These are phyloP conservation scores for Kodamaea alishanica DNA, from an alignment of 1,139 yeast species.

Conservation along the genomic window DNA sequence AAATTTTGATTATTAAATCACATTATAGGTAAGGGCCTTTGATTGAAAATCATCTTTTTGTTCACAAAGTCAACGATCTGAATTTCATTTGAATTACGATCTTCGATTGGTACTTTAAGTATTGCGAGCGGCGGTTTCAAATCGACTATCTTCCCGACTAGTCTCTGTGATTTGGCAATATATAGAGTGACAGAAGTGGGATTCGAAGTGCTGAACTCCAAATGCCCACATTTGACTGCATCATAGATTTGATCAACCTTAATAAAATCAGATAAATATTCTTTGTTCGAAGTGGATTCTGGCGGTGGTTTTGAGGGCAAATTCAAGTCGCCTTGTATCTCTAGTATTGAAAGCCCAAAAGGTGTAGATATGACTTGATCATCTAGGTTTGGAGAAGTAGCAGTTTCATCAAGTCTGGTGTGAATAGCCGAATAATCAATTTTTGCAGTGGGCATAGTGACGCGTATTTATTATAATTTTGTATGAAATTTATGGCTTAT, in stretches of 20 bases:
- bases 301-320: slow-evolving; percentile 44
- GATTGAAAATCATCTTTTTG: slow-evolving; percentile 55
- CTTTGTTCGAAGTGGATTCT: slow-evolving; percentile 15
- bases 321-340: slow-evolving; percentile 69
- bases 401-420: slow-evolving; percentile 14
- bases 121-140: slow-evolving; percentile 62
- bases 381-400: slow-evolving; percentile 3
- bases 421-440: slow-evolving; percentile 30
- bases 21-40: slow-evolving; percentile 75
- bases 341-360: slow-evolving; percentile 55
- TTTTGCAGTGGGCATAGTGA: slow-evolving; percentile 19
- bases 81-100: slow-evolving; percentile 21
- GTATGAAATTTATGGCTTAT: neutral
- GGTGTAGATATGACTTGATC: slow-evolving; percentile 44
- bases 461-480: neutral
- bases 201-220: slow-evolving; percentile 47
- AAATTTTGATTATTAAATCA: slow-evolving; percentile 19
- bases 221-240: slow-evolving; percentile 57
- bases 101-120: slow-evolving; percentile 39
- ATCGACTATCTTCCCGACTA: slow-evolving; percentile 54
- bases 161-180: slow-evolving; percentile 64
- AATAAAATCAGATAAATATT: slow-evolving; percentile 26
- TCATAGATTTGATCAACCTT: slow-evolving; percentile 37
- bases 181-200: slow-evolving; percentile 49
- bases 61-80: slow-evolving; percentile 56